A percentile compares a stretch with the other conserved stretches of the same genome.
Conservation (phyloP, 768 basidiomycete species). For the Boletus rex-veris region DNA sequence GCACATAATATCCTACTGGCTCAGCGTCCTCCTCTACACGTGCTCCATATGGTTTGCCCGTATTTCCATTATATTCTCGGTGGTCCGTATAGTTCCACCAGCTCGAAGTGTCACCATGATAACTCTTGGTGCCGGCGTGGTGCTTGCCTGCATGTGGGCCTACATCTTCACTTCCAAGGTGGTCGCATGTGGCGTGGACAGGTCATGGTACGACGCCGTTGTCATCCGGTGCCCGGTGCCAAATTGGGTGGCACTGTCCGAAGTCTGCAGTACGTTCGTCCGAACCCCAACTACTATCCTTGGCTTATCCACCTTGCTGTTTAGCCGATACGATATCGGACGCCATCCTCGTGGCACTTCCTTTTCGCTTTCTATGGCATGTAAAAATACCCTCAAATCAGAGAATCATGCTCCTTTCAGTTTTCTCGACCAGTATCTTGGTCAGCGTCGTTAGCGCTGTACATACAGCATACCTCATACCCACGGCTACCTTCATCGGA, state of each 20-base stretch:
- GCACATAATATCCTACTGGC: constrained; percentile 21
- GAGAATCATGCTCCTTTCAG: constrained; percentile 39
- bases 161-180: constrained; percentile 17
- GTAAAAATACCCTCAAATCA: constrained; percentile 40
- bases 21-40: constrained; percentile 19
- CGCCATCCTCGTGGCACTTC: constrained; percentile 42
- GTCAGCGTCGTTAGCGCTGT: constrained; percentile 44
- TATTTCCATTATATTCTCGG: constrained; percentile 23
- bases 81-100: constrained; percentile 25
- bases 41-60: constrained; percentile 28
- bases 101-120: not conserved
- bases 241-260: constrained; percentile 47
- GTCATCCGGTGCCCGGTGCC: constrained; percentile 43
- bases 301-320: not conserved
- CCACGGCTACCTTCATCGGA: constrained; percentile 11
- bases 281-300: not conserved
- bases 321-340: constrained; percentile 49
- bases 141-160: constrained; percentile 19
- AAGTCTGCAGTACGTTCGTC: constrained; percentile 45
- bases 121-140: not conserved
- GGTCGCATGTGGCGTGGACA: constrained; percentile 41
- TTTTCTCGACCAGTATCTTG: constrained; percentile 53
- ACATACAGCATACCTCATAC: constrained; percentile 41
- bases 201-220: constrained; percentile 35
- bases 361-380: constrained; percentile 42